phyloP scores from a whole-genome alignment of 164 flowering plant species.

The Liquidambar formosana region DNA sequence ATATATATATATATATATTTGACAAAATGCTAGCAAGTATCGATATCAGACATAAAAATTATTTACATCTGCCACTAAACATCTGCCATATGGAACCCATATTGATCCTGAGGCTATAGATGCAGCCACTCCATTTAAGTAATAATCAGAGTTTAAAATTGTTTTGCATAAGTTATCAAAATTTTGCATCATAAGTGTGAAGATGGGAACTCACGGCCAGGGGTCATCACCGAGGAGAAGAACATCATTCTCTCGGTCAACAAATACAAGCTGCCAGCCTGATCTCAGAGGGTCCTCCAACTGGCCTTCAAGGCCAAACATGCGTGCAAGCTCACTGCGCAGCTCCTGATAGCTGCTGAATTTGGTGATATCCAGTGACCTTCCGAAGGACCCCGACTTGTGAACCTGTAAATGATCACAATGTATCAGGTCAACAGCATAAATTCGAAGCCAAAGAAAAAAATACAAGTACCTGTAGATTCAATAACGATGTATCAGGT shows the following conservation, averaged over 20 bases:
- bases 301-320: conserved; percentile 97
- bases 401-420: conserved; percentile 53
- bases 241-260: conserved; percentile 97
- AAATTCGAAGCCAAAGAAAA: neutral
- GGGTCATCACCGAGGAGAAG: conserved; percentile 99
- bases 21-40: neutral
- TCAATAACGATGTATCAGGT: neutral
- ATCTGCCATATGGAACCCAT: neutral
- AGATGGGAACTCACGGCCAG: conserved; percentile 77
- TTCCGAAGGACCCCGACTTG: conserved; percentile 88
- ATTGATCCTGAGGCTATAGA: neutral
- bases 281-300: conserved; percentile 98
- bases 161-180: neutral
- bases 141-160: neutral
- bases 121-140: neutral
- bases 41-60: neutral
- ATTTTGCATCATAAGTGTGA: neutral
- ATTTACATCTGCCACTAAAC: neutral
- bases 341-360: conserved; percentile 93
- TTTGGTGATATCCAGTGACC: conserved; percentile 86
- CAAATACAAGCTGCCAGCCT: conserved; percentile 99
- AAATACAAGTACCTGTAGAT: neutral
- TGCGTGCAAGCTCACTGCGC: conserved; percentile 83
- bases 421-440: neutral
- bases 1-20: no score